Evolutionary conservation across 1,139 yeast genomes (phyloP).

Genomic region (Hansenula anomala): DNA sequence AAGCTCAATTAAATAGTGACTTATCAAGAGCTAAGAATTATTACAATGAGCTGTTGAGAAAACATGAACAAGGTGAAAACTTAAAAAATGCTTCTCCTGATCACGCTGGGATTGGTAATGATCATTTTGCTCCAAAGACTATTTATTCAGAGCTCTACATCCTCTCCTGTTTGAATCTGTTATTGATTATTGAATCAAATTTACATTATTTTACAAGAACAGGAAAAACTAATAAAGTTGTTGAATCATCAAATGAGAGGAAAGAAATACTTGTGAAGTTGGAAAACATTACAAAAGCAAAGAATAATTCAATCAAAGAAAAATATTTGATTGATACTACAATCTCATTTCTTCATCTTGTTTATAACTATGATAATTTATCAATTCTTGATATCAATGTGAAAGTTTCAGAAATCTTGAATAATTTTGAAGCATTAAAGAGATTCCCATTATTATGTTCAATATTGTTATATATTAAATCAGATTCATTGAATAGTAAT

Average conservation of each 20-base stretch:
- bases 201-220: conserved; percentile 7
- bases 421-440: conserved; percentile 13
- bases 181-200: conserved; percentile 12
- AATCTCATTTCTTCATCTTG: conserved; percentile 5
- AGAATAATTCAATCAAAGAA: conserved; percentile 2
- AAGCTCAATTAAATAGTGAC: conserved; percentile 10
- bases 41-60: conserved; percentile 7
- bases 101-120: too few species aligned
- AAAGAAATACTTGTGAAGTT: conserved; percentile 3
- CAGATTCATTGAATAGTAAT: conserved; percentile 17
- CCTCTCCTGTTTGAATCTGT: conserved; percentile 9
- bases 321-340: conserved; percentile 13
- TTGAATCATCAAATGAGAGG: conserved; percentile 4
- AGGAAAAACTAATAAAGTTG: conserved; percentile 1
- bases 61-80: not conserved
- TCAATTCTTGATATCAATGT: conserved; percentile 13
- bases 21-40: conserved; percentile 4
- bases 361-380: conserved; percentile 11
- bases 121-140: not conserved
- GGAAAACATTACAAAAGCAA: conserved; percentile 2
- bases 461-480: conserved; percentile 17
- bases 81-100: too few species aligned
- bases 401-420: conserved; percentile 9
- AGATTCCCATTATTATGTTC: conserved; percentile 16
- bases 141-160: conserved; percentile 13